These are phyloP conservation scores for Lentinula sp. DNA, from an alignment of 768 basidiomycete species.

Conservation along the genomic window DNA sequence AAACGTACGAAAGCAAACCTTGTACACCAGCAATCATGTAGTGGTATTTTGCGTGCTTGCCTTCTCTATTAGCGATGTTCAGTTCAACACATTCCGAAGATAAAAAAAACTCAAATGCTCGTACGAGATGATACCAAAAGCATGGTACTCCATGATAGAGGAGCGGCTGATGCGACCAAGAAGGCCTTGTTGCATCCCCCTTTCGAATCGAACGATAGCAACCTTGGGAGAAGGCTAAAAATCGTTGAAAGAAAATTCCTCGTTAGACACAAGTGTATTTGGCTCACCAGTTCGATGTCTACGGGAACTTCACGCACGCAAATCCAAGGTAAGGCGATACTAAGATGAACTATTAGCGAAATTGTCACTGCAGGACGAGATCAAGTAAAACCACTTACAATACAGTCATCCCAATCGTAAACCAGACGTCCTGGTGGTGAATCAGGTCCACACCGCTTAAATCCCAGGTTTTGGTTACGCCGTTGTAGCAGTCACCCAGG, in stretches of 20 bases:
- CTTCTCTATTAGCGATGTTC: slow-evolving; percentile 41
- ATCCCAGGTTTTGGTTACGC: slow-evolving; percentile 50
- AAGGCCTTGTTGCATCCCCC: slow-evolving; percentile 82
- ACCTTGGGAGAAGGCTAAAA: slow-evolving; percentile 72
- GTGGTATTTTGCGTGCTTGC: slow-evolving; percentile 66
- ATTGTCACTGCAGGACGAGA: neutral
- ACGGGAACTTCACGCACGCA: slow-evolving; percentile 68
- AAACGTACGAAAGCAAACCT: slow-evolving; percentile 22
- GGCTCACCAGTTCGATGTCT: slow-evolving; percentile 67
- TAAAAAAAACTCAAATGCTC: slow-evolving; percentile 8
- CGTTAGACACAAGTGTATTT: neutral
- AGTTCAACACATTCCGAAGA: neutral
- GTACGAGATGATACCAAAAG: slow-evolving; percentile 73
- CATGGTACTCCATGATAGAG: slow-evolving; percentile 76
- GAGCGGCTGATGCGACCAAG: slow-evolving; percentile 69
- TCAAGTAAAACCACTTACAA: slow-evolving; percentile 39
- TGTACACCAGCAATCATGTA: slow-evolving; percentile 81
- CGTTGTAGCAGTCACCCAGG: slow-evolving; percentile 57
- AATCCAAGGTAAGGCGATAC: slow-evolving; percentile 70
- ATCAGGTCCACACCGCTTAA: slow-evolving; percentile 47
- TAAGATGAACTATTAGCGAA: slow-evolving; percentile 16
- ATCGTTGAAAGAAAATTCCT: neutral
- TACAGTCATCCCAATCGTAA: slow-evolving; percentile 62
- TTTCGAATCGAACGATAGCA: slow-evolving; percentile 70
- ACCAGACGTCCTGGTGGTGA: slow-evolving; percentile 75